These are phyloP conservation scores for Rhexocercosporidium sp. DNA, from an alignment of 2,329 filamentous ascomycete species.

Conservation along the genomic window DNA sequence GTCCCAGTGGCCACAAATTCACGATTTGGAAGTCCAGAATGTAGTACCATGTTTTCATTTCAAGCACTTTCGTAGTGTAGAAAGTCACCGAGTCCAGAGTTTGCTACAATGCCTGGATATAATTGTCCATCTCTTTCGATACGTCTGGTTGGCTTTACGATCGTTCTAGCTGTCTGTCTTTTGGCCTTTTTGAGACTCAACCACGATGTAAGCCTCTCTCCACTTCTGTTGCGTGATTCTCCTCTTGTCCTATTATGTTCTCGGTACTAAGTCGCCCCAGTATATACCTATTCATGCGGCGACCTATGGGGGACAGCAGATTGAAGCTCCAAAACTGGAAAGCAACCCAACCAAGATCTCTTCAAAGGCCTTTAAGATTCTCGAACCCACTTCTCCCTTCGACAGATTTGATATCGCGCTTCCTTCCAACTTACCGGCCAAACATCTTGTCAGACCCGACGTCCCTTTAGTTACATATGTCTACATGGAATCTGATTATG, in stretches of 20 bases:
- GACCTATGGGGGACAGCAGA: background rate
- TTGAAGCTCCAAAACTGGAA: conserved; percentile 8
- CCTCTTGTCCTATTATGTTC: background rate
- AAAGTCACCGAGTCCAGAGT: background rate
- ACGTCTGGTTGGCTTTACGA: background rate
- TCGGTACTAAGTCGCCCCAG: background rate
- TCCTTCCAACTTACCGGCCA: background rate
- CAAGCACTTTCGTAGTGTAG: background rate
- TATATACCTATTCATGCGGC: conserved; percentile 1
- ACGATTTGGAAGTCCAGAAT: background rate
- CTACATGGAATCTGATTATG: conserved; percentile 33
- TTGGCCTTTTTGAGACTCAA: background rate
- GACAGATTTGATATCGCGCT: conserved; percentile 5
- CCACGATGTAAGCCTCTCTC: background rate
- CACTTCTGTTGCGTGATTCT: too few species aligned
- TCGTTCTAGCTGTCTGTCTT: background rate
- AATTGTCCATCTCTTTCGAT: background rate
- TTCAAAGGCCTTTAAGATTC: background rate
- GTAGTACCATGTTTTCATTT: background rate
- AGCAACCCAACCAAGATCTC: background rate
- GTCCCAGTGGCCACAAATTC: background rate
- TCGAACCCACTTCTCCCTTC: background rate
- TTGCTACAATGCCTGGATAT: background rate
- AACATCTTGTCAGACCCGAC: background rate
- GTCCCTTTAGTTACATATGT: conserved; percentile 37